Evolutionary conservation across 352 stramenopile species (phyloP), one percentile per base, ranked within the genome.

Genomic region (Blastocystis sp.): DNA sequence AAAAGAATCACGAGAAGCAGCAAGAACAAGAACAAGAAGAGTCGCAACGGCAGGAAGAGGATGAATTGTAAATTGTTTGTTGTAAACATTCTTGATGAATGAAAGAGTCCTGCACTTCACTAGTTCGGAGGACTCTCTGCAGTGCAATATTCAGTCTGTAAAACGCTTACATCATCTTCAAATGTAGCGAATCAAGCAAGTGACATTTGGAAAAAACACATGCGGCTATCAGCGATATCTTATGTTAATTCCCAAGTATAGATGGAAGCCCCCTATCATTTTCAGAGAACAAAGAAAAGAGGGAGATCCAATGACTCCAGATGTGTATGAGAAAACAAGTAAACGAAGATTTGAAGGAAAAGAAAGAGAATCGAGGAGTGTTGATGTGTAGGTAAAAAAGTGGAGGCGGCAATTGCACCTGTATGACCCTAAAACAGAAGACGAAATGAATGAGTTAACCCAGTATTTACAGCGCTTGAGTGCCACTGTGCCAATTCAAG

Each of bases 321-420:
- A 79, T 39, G 11, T 47, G 13, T 43, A 79, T 20, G 68, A 79
- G 30, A 62, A 39, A 30, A 79, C 41, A 2, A 59, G 68, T 16
- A 79, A 79, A 34, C 68, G 68, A 13, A 56, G 68, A 63, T 79
- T 79, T 79, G 68, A 79, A 34, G 68, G 68, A 63, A 79, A 79
- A 47, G 68, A 30, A 24, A 24, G 13, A 4, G 9, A 39, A 55
- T 30, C 11, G 18, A n/a, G 18, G 6, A n/a, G 16, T 7, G 30
- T 13, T 56, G 7, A 56, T 39, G 39, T 30, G 16, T 47, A 79
- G 68, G 8, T 79, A 6, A 56, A 62, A n/a, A 79, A 79, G 37
- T 79, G 68, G 68, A 79, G 68, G 41, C 68, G 68, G 16, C 8
- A 41, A 11, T 41, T 79, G 20, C 68, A 79, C 50, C 26, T 63